phyloP scores from a whole-genome alignment of 164 flowering plant species.

The Macadamia tetraphylla region DNA sequence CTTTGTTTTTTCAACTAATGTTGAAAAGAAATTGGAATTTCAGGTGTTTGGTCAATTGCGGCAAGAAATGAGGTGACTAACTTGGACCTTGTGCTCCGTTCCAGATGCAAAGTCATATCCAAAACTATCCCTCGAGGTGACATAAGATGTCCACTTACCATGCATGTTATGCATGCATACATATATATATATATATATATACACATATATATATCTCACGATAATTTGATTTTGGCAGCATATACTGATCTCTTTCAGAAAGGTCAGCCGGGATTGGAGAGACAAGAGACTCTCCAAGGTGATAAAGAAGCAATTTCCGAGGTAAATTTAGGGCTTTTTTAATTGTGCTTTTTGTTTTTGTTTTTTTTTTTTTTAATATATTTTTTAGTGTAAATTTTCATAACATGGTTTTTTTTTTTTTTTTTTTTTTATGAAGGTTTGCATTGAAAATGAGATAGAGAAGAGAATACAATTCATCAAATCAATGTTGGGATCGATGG shows the following conservation, averaged over 20 bases:
- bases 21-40: too few species aligned
- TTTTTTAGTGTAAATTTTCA: too few species aligned
- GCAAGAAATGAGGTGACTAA: slow-evolving; percentile 8
- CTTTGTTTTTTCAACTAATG: too few species aligned
- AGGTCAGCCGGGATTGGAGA: slow-evolving; percentile 30
- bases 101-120: slow-evolving; percentile 27
- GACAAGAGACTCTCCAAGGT: slow-evolving; percentile 28
- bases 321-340: slow-evolving; percentile 9
- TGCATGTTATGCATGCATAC: neutral
- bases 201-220: too few species aligned
- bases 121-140: slow-evolving; percentile 30
- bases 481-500: slow-evolving; percentile 47
- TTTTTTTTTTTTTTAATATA: too few species aligned
- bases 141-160: neutral
- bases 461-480: slow-evolving; percentile 30
- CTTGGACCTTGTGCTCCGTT: neutral
- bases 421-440: slow-evolving; percentile 11
- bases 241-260: slow-evolving; percentile 16
- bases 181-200: neutral
- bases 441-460: slow-evolving; percentile 19
- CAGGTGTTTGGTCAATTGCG: slow-evolving; percentile 12
- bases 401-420: neutral
- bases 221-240: slow-evolving; percentile 3
- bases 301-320: slow-evolving; percentile 19
- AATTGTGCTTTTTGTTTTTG: too few species aligned